Percentiles rank a stretch among this genome's conserved stretches.
These are phyloP conservation scores for Megacollybia marginata DNA, from an alignment of 768 basidiomycete genomes.

Conservation along the genomic window DNA sequence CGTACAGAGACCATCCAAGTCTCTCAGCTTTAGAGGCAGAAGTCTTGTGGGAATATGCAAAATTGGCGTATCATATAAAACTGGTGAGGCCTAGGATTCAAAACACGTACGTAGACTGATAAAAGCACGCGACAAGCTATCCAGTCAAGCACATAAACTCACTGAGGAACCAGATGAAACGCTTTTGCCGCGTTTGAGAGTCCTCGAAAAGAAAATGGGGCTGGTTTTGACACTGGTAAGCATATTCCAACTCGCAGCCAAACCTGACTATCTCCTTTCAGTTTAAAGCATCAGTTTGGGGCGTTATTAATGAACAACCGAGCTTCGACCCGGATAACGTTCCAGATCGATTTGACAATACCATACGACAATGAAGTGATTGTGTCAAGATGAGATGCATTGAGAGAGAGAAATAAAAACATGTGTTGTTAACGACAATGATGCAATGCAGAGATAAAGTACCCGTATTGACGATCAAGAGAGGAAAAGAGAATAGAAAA, in stretches of 20 bases:
- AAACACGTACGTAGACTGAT: not conserved
- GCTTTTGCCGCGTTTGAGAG: constrained; percentile 67
- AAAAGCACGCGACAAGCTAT: constrained; percentile 36
- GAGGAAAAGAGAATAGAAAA: constrained; percentile 18
- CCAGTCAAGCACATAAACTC: constrained; percentile 59
- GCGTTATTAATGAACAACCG: constrained; percentile 78
- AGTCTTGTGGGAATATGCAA: constrained; percentile 90
- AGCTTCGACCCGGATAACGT: not conserved
- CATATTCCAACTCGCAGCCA: not conserved
- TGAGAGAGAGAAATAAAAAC: constrained; percentile 37
- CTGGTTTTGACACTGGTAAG: constrained; percentile 86
- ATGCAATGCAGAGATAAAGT: constrained; percentile 33
- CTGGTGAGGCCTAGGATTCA: constrained; percentile 42
- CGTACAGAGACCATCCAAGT: constrained; percentile 64
- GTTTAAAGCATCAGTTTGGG: constrained; percentile 98
- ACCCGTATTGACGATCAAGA: constrained; percentile 30
- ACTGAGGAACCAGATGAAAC: constrained; percentile 71
- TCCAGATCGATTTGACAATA: not conserved
- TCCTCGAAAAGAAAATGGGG: constrained; percentile 91
- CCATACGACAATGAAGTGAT: not conserved
- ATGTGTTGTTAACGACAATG: constrained; percentile 25
- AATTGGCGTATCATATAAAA: constrained; percentile 74
- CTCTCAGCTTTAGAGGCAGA: constrained; percentile 67
- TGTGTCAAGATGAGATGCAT: constrained; percentile 11
- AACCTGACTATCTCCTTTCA: constrained; percentile 19